phyloP scores from a whole-genome alignment of 176 grass and related monocot genomes.

The Oryza meridionalis region DNA sequence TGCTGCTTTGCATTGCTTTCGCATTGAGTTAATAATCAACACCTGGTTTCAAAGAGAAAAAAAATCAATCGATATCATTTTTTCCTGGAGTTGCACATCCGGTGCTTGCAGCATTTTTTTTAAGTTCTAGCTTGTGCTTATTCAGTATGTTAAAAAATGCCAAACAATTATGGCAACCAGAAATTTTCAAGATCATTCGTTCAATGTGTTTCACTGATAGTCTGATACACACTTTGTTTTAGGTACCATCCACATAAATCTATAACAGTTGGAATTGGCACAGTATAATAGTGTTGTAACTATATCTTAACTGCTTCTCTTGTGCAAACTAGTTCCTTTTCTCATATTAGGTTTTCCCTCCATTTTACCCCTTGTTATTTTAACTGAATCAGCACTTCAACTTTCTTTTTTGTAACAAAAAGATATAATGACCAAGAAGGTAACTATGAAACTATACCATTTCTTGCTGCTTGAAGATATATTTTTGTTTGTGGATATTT shows the following conservation, averaged over 20 bases:
- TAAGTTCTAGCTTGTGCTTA: neutral
- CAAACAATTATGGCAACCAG: neutral
- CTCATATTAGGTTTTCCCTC: neutral
- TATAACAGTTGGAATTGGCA: neutral
- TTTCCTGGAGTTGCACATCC: neutral
- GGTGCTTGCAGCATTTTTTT: neutral
- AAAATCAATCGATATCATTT: too few species aligned
- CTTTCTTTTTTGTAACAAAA: slow-evolving; percentile 1
- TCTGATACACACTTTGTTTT: neutral
- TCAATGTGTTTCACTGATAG: neutral
- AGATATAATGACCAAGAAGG: neutral
- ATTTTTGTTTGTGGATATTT: too few species aligned
- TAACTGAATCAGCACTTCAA: neutral
- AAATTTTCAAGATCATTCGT: neutral
- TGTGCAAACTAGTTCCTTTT: neutral
- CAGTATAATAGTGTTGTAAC: neutral
- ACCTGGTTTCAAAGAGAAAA: too few species aligned
- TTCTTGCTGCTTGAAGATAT: too few species aligned
- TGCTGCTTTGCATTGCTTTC: too few species aligned
- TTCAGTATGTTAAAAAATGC: neutral
- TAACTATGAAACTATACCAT: neutral
- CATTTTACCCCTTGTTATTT: slow-evolving; percentile 19
- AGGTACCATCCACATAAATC: neutral
- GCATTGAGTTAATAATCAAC: too few species aligned
- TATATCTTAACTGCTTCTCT: neutral